These are phyloP conservation scores for Uncinocarpus reesii DNA, from an alignment of 2,329 filamentous ascomycete genomes.

Conservation along the genomic window DNA sequence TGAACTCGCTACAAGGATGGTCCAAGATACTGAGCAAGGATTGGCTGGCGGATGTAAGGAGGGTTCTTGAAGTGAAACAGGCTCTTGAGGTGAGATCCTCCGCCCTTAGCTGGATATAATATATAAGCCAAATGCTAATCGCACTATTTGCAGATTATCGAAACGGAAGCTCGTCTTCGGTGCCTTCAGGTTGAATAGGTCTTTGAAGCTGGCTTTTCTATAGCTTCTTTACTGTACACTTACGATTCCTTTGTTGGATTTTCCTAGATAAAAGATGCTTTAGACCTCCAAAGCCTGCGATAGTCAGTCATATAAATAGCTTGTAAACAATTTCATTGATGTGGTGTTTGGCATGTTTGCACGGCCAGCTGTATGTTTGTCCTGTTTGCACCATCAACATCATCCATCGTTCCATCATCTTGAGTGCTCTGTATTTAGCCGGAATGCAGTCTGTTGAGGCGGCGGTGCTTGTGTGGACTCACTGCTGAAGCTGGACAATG, in stretches of 20 bases:
- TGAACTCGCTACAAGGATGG: slow-evolving; percentile 89
- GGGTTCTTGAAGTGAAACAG: slow-evolving; percentile 89
- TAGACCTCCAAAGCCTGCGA: slow-evolving; percentile 2
- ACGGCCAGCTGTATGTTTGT: slow-evolving; percentile 8
- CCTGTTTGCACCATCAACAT: slow-evolving; percentile 15
- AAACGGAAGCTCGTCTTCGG: slow-evolving; percentile 79
- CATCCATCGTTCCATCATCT: too few species aligned
- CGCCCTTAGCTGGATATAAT: too few species aligned
- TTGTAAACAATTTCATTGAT: slow-evolving; percentile 1
- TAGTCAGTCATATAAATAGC: too few species aligned
- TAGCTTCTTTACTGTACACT: slow-evolving; percentile 2
- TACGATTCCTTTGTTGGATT: slow-evolving; percentile 7
- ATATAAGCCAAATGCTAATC: too few species aligned
- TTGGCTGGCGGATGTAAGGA: slow-evolving; percentile 83
- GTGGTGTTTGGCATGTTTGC: neutral
- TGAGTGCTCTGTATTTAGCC: too few species aligned
- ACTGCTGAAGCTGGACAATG: neutral
- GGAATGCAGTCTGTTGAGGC: too few species aligned
- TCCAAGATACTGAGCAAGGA: slow-evolving; percentile 89
- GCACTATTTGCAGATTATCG: slow-evolving; percentile 58
- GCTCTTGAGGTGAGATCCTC: slow-evolving; percentile 78
- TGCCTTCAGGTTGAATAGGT: slow-evolving; percentile 67
- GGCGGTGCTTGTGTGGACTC: neutral
- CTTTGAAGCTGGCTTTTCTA: neutral
- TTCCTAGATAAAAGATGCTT: slow-evolving; percentile 14